phyloP scores from a whole-genome alignment of 2,329 filamentous ascomycete species.

The Fusarium sarcochroum region DNA sequence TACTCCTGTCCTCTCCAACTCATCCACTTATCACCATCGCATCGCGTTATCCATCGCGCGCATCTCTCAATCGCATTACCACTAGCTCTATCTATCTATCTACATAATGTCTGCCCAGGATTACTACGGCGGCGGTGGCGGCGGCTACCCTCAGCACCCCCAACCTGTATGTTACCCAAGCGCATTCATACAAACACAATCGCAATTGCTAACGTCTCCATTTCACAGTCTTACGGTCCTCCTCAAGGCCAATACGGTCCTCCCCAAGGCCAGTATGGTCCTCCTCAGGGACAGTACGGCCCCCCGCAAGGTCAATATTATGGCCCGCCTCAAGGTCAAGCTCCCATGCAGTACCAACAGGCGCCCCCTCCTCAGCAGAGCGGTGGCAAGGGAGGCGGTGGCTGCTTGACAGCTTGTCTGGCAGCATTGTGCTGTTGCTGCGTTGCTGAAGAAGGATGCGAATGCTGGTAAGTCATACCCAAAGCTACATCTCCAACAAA shows the following conservation, averaged over 20 bases:
- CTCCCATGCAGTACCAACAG: conserved; percentile 62
- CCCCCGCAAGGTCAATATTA: conserved; percentile 51
- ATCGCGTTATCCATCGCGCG: background rate
- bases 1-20: background rate
- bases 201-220: conserved; percentile 28
- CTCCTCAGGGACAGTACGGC: conserved; percentile 50
- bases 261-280: conserved; percentile 48
- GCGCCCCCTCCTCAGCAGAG: conserved; percentile 53
- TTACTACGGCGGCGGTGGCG: conserved; percentile 55
- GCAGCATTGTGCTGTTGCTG: conserved; percentile 66
- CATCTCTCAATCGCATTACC: conserved; percentile 6
- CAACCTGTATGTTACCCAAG: conserved; percentile 54
- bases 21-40: background rate
- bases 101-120: conserved; percentile 58
- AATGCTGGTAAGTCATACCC: conserved; percentile 58
- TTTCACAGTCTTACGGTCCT: conserved; percentile 50
- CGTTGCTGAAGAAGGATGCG: conserved; percentile 64
- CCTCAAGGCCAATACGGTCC: conserved; percentile 48
- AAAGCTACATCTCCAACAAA: background rate
- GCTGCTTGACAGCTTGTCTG: conserved; percentile 63
- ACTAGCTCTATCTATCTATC: conserved; percentile 1
- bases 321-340: conserved; percentile 55
- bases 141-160: conserved; percentile 58
- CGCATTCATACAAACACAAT: conserved; percentile 2
- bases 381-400: conserved; percentile 54